A percentile compares a stretch with the other conserved stretches of the same genome.
Evolutionary conservation across 345 rosid species (phyloP).

Genomic region (Passiflora organensis): DNA sequence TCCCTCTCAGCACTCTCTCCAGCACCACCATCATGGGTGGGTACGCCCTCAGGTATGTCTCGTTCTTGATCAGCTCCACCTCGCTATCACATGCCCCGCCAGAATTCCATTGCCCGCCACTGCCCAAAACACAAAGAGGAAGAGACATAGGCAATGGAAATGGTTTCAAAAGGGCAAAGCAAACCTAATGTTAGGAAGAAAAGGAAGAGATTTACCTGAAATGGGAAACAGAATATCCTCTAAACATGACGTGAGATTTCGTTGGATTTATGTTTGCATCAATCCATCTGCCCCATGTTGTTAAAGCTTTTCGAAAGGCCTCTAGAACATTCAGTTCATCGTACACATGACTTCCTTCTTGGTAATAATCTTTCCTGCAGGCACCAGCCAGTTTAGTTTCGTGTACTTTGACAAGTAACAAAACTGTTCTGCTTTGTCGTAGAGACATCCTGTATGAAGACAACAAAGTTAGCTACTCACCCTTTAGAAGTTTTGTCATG

Average conservation of each 20-base stretch:
- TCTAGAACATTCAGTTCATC: constrained; percentile 72
- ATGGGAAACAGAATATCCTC: no score
- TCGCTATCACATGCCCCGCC: constrained; percentile 89
- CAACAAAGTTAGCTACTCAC: constrained; percentile 34
- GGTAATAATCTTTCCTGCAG: constrained; percentile 85
- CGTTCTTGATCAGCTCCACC: constrained; percentile 78
- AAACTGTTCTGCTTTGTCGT: no score
- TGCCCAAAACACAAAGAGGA: constrained; percentile 18
- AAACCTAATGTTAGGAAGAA: background rate
- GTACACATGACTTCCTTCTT: constrained; percentile 82
- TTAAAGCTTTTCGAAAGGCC: constrained; percentile 84
- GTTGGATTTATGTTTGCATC: constrained; percentile 64
- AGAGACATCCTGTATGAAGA: no score
- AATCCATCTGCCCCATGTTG: constrained; percentile 91
- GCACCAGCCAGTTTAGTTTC: no score
- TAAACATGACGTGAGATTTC: constrained; percentile 43
- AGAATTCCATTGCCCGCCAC: constrained; percentile 99
- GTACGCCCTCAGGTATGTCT: constrained; percentile 55
- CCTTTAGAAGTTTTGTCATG: constrained; percentile 48
- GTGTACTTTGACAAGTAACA: no score
- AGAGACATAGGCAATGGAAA: background rate
- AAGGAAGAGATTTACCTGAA: background rate
- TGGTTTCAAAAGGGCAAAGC: background rate
- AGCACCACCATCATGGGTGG: constrained; percentile 76
- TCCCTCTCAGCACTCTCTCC: constrained; percentile 63